Conservation (phyloP, 83 land plant species). For the Diphasiastrum complanatum region DNA sequence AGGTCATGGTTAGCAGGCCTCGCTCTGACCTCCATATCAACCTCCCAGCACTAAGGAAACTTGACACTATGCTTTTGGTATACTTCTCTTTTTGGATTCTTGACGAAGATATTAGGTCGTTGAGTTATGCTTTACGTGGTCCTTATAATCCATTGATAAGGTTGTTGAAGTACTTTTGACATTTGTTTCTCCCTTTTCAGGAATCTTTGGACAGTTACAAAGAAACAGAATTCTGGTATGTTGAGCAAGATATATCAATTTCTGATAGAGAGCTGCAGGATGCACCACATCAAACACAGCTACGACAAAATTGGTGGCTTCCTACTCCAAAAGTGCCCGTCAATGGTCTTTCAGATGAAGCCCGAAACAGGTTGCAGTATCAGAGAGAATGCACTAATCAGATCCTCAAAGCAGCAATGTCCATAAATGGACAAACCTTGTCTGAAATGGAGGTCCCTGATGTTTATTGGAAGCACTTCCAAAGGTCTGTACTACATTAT, state of each 20-base stretch:
- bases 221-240: slow-evolving; percentile 77
- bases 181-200: slow-evolving; percentile 24
- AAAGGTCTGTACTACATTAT: slow-evolving; percentile 42
- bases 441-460: slow-evolving; percentile 62
- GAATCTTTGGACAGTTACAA: slow-evolving; percentile 65
- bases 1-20: slow-evolving; percentile 37
- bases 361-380: slow-evolving; percentile 50
- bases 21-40: slow-evolving; percentile 41
- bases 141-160: background rate
- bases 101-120: slow-evolving; percentile 1
- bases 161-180: background rate
- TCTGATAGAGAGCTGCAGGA: slow-evolving; percentile 30
- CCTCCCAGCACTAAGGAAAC: slow-evolving; percentile 44
- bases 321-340: slow-evolving; percentile 49
- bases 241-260: slow-evolving; percentile 63
- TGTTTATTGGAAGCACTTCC: slow-evolving; percentile 44
- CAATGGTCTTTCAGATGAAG: slow-evolving; percentile 38
- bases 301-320: slow-evolving; percentile 68
- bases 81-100: background rate
- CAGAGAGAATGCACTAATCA: slow-evolving; percentile 50
- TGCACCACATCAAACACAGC: slow-evolving; percentile 16
- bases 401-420: slow-evolving; percentile 61
- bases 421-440: slow-evolving; percentile 48
- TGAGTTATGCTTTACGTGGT: background rate
- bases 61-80: slow-evolving; percentile 45